Evolutionary conservation across 495 filamentous ascomycete genomes (phyloP).

Genomic region (Alectoria sarmentosa): DNA sequence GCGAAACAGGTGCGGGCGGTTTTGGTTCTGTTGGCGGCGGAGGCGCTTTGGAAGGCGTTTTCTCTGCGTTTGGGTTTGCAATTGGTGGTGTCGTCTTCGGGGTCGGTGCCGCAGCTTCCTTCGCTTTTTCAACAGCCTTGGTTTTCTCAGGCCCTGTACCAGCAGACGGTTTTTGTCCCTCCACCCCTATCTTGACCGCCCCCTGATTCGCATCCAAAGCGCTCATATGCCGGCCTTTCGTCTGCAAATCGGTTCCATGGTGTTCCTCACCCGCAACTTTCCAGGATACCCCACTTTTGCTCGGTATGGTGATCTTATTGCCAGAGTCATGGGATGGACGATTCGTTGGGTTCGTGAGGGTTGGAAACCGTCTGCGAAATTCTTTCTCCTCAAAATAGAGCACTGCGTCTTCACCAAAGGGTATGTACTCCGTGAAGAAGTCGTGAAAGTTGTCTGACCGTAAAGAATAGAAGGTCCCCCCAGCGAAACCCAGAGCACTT

Average conservation of each 20-base stretch:
- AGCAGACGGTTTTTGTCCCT: constrained; percentile 29
- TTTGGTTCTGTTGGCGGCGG: constrained; percentile 26
- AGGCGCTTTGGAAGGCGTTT: constrained; percentile 7
- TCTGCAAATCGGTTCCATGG: constrained; percentile 37
- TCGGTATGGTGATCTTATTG: constrained; percentile 72
- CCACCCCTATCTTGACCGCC: constrained; percentile 26
- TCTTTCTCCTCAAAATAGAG: constrained; percentile 97
- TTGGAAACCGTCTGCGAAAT: constrained; percentile 85
- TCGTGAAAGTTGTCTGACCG: constrained; percentile 97
- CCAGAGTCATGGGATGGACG: constrained; percentile 47
- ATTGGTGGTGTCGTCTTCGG: constrained; percentile 24
- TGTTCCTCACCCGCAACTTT: constrained; percentile 57
- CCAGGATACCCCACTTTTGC: constrained; percentile 79
- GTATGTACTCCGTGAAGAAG: constrained; percentile 97
- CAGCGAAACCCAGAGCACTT: constrained; percentile 69
- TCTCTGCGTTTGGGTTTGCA: constrained; percentile 28
- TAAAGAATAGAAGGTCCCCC: constrained; percentile 83
- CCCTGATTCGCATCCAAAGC: constrained; percentile 30
- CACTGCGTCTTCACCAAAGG: constrained; percentile 89
- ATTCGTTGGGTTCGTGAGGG: constrained; percentile 48
- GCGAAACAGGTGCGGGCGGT: constrained; percentile 26
- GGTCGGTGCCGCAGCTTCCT: constrained; percentile 31
- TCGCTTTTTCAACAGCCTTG: constrained; percentile 37
- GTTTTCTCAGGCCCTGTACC: constrained; percentile 35
- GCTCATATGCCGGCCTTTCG: constrained; percentile 44